Conservation (phyloP, 176 grass and related monocot genomes). For the Puya raimondii region DNA sequence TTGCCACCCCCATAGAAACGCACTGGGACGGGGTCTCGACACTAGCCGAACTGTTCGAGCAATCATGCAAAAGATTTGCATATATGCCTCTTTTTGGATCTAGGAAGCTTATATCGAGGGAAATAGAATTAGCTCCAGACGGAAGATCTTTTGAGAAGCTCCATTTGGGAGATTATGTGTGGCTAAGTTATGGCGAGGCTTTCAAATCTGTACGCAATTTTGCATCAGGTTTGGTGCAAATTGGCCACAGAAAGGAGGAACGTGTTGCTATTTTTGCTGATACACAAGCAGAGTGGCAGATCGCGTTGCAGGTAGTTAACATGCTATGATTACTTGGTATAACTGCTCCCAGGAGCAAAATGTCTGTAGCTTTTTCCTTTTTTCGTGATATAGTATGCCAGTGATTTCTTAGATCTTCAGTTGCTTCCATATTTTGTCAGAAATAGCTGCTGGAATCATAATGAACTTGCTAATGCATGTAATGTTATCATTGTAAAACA, state of each 20-base stretch:
- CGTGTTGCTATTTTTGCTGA: constrained; percentile 82
- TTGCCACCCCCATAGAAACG: constrained; percentile 39
- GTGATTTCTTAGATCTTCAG: no score
- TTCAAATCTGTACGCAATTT: constrained; percentile 78
- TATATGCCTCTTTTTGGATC: constrained; percentile 64
- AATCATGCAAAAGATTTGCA: constrained; percentile 59
- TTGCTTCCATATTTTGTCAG: background rate
- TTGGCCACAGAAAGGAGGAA: constrained; percentile 61
- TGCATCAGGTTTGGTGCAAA: constrained; percentile 51
- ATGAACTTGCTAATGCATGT: background rate
- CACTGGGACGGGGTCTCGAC: constrained; percentile 78
- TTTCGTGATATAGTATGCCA: background rate
- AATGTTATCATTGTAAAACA: constrained; percentile 22
- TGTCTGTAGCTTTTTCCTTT: background rate
- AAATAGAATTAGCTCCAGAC: constrained; percentile 37
- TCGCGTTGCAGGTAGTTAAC: constrained; percentile 71
- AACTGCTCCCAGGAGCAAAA: background rate
- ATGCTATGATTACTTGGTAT: background rate
- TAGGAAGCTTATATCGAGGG: constrained; percentile 63
- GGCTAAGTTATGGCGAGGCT: constrained; percentile 56
- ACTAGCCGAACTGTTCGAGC: constrained; percentile 67
- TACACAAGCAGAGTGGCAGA: constrained; percentile 85
- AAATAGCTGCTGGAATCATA: constrained; percentile 3
- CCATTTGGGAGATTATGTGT: constrained; percentile 81
- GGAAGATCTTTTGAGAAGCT: constrained; percentile 88